phyloP scores from a whole-genome alignment of 2,329 filamentous ascomycete genomes.

The Aspergillus neoniger region DNA sequence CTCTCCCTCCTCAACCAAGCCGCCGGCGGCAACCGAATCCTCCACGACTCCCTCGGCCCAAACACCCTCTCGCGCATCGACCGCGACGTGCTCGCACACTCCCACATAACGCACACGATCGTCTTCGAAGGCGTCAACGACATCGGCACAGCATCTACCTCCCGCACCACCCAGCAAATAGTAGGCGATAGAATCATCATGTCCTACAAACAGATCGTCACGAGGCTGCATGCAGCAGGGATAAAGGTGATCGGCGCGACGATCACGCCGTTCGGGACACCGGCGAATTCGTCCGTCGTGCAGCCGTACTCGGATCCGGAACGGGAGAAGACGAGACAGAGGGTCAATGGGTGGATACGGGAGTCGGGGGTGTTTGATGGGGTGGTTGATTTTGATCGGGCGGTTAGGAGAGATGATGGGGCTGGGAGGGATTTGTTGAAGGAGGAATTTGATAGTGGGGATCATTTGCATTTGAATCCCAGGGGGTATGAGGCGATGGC shows the following conservation, averaged over 20 bases:
- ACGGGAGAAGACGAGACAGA: constrained; percentile 58
- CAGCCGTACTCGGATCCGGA: constrained; percentile 58
- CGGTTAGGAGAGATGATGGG: constrained; percentile 53
- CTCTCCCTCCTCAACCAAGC: constrained; percentile 66
- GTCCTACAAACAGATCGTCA: constrained; percentile 61
- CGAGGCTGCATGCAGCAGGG: constrained; percentile 55
- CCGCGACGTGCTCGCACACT: constrained; percentile 63
- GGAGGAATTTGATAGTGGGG: constrained; percentile 59
- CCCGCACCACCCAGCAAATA: constrained; percentile 46
- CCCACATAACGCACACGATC: constrained; percentile 62
- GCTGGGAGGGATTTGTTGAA: constrained; percentile 51
- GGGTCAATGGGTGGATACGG: constrained; percentile 64
- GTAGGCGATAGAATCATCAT: constrained; percentile 56
- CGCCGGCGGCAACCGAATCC: constrained; percentile 67
- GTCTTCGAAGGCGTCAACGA: constrained; percentile 72
- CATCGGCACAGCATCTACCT: constrained; percentile 57
- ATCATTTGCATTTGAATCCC: constrained; percentile 65
- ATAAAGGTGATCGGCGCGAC: constrained; percentile 64
- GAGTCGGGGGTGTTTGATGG: constrained; percentile 59
- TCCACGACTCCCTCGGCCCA: constrained; percentile 64
- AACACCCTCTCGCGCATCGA: constrained; percentile 62
- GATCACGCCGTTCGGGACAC: constrained; percentile 63
- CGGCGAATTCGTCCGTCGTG: constrained; percentile 27
- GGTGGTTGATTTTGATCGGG: constrained; percentile 63
- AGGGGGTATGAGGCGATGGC: constrained; percentile 63